Conservation (phyloP, 1,284 basidiomycete genomes). For the Fomitopsis palustris region DNA sequence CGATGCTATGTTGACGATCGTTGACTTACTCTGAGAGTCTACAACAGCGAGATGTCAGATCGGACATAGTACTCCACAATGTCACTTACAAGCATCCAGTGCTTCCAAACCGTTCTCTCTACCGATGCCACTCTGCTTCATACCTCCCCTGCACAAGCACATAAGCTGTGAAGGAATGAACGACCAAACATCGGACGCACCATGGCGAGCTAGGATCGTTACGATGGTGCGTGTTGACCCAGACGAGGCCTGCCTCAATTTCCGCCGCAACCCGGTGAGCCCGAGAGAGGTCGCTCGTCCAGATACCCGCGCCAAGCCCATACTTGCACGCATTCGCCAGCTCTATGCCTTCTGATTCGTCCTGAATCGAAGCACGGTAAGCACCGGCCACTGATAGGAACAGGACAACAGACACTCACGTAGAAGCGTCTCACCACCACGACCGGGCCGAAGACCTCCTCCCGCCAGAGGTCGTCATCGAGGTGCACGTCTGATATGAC, state of each 20-base stretch:
- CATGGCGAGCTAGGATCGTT: conserved; percentile 87
- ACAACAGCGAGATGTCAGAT: neutral
- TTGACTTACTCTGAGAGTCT: conserved; percentile 83
- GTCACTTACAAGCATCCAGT: conserved; percentile 61
- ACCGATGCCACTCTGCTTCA: conserved; percentile 82
- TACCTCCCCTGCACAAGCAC: conserved; percentile 62
- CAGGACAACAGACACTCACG: conserved; percentile 33
- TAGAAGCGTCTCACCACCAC: conserved; percentile 65
- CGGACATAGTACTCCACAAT: neutral
- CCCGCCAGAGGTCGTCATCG: conserved; percentile 69
- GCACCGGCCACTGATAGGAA: neutral
- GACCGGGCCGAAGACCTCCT: conserved; percentile 81
- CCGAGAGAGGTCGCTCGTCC: conserved; percentile 70
- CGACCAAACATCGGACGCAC: conserved; percentile 36
- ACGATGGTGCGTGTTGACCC: conserved; percentile 85
- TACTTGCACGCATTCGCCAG: conserved; percentile 77
- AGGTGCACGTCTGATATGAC: conserved; percentile 57
- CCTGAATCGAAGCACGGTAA: conserved; percentile 32
- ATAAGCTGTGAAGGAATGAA: neutral
- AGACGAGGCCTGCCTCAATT: conserved; percentile 74
- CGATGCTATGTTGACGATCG: conserved; percentile 66
- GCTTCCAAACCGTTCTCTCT: conserved; percentile 81
- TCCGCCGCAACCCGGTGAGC: conserved; percentile 67
- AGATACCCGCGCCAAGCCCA: conserved; percentile 77
- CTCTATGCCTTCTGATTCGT: conserved; percentile 59